phyloP scores from a whole-genome alignment of 2,329 filamentous ascomycete species.

The Leptographium galeiforme region DNA sequence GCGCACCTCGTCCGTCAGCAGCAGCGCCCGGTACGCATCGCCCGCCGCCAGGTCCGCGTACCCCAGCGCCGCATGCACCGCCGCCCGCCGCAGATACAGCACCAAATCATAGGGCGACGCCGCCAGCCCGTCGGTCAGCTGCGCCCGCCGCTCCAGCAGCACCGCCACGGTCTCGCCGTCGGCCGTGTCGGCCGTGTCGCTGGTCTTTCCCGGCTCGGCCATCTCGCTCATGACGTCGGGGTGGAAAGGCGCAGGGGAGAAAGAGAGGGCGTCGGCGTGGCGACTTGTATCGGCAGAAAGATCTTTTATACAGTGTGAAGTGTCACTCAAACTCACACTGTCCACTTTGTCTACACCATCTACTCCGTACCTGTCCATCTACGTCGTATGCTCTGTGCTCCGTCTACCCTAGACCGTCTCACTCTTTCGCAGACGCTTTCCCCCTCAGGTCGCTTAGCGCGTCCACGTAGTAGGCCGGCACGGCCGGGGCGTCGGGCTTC shows the following conservation, averaged over 20 bases:
- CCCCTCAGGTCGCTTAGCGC: slow-evolving; percentile 59
- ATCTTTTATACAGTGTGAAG: no score
- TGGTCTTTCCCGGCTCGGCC: no score
- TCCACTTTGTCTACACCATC: no score
- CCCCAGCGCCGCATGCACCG: slow-evolving; percentile 57
- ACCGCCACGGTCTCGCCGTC: neutral
- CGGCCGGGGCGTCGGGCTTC: slow-evolving; percentile 50
- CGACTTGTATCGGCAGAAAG: no score
- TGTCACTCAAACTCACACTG: no score
- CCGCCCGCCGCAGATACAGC: slow-evolving; percentile 55
- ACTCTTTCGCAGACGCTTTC: neutral
- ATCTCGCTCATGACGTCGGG: no score
- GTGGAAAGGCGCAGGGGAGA: no score
- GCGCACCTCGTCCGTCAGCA: slow-evolving; percentile 67
- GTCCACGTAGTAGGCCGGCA: slow-evolving; percentile 76
- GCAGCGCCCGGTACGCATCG: slow-evolving; percentile 81
- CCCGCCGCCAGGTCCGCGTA: slow-evolving; percentile 85
- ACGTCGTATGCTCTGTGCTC: no score
- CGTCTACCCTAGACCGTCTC: no score
- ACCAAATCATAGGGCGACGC: slow-evolving; percentile 46
- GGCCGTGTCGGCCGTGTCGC: no score
- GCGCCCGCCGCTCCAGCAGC: slow-evolving; percentile 35
- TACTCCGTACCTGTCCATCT: no score
- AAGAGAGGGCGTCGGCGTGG: no score
- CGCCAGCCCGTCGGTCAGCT: slow-evolving; percentile 41